A percentile compares a stretch with the other conserved stretches of the same genome.
phyloP scores from a whole-genome alignment of 2,329 filamentous ascomycete genomes.

The Aspergillus sp. region DNA sequence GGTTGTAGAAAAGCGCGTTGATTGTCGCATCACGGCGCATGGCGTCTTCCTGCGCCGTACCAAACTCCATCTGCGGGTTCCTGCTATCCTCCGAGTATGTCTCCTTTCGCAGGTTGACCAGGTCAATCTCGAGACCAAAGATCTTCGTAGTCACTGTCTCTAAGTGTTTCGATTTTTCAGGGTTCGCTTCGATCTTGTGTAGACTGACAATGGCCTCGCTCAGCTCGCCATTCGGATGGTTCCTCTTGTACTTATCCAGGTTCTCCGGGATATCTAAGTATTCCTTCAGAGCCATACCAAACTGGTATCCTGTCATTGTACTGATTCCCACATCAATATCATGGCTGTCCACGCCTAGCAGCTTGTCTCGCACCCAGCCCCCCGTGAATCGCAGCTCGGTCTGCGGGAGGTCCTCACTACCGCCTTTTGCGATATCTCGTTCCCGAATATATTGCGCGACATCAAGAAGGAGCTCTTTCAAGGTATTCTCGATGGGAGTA shows the following conservation, averaged over 20 bases:
- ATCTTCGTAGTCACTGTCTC: slow-evolving; percentile 84
- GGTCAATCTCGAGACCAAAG: slow-evolving; percentile 80
- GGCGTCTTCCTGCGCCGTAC: slow-evolving; percentile 84
- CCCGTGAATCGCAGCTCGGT: slow-evolving; percentile 43
- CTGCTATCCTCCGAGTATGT: slow-evolving; percentile 83
- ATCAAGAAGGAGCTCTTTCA: slow-evolving; percentile 72
- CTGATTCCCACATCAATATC: slow-evolving; percentile 46
- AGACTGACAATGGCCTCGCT: slow-evolving; percentile 64
- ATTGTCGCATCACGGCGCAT: slow-evolving; percentile 84
- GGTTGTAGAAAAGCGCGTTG: slow-evolving; percentile 93
- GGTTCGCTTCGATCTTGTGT: slow-evolving; percentile 85
- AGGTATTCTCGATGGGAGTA: slow-evolving; percentile 62
- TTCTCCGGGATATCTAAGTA: slow-evolving; percentile 36
- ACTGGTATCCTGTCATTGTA: slow-evolving; percentile 44
- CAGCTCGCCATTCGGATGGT: slow-evolving; percentile 43
- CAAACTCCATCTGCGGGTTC: slow-evolving; percentile 89
- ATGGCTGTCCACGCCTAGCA: slow-evolving; percentile 40
- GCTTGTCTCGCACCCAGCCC: slow-evolving; percentile 46
- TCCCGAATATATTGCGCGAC: slow-evolving; percentile 62
- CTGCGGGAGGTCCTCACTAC: slow-evolving; percentile 8
- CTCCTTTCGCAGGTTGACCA: slow-evolving; percentile 91
- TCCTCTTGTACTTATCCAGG: slow-evolving; percentile 39
- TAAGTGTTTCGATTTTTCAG: slow-evolving; percentile 92
- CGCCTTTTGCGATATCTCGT: slow-evolving; percentile 33
- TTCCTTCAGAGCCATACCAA: slow-evolving; percentile 38